phyloP scores from a whole-genome alignment of 352 stramenopile species.

The Phytophthora pistaciae region DNA sequence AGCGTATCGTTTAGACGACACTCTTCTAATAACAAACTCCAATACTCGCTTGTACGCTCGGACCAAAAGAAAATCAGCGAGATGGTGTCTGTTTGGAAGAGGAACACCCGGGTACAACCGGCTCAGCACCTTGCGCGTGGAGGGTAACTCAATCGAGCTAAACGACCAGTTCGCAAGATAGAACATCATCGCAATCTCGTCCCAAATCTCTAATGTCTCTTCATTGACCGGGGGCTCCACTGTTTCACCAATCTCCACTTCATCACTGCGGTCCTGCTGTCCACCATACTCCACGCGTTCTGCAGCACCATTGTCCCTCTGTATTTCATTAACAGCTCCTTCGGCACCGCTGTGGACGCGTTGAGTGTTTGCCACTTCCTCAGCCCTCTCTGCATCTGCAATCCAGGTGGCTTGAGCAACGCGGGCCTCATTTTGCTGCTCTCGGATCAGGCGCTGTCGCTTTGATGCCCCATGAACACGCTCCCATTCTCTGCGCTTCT shows the following conservation, averaged over 20 bases:
- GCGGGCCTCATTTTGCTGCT: background rate
- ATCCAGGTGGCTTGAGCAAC: background rate
- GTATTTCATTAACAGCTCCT: background rate
- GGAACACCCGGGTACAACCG: no score
- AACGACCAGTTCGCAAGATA: background rate
- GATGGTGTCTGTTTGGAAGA: background rate
- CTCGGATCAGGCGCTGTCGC: background rate
- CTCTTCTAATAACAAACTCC: no score
- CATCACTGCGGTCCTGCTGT: background rate
- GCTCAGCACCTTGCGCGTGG: background rate
- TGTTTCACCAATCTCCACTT: background rate
- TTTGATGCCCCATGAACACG: background rate
- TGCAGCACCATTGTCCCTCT: background rate
- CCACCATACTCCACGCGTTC: background rate
- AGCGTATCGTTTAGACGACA: background rate
- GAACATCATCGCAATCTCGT: background rate
- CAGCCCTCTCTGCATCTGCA: background rate
- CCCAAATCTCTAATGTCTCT: background rate
- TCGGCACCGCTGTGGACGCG: background rate
- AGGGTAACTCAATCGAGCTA: background rate
- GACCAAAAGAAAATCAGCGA: background rate
- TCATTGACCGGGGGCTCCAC: background rate
- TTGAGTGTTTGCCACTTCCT: background rate
- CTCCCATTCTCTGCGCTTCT: background rate
- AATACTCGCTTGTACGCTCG: no score